Conservation (phyloP, 2,329 filamentous ascomycete genomes). For the Colletotrichum camelliae region DNA sequence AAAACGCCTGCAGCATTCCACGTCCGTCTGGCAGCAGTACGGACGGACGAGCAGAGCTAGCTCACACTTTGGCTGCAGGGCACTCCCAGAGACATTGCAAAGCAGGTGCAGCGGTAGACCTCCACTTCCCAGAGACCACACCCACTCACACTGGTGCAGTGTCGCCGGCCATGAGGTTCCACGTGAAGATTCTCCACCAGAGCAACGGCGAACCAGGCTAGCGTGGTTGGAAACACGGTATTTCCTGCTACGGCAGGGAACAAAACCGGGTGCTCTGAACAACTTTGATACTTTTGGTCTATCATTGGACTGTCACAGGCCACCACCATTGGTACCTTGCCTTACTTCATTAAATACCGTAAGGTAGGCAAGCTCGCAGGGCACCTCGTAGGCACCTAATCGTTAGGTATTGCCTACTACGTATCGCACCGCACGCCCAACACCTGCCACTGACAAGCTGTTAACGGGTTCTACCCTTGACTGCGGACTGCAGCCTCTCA, state of each 20-base stretch:
- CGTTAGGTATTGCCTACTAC: too few species aligned
- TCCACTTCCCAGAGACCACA: background rate
- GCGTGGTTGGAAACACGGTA: slow-evolving; percentile 1
- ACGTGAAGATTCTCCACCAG: slow-evolving; percentile 19
- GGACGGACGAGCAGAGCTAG: background rate
- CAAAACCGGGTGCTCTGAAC: background rate
- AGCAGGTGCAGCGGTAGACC: background rate
- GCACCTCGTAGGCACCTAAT: background rate
- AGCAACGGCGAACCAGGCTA: slow-evolving; percentile 5
- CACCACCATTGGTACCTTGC: background rate
- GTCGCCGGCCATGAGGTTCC: background rate
- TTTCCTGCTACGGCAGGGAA: background rate
- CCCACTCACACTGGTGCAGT: background rate
- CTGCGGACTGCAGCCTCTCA: background rate
- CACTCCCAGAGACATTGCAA: background rate
- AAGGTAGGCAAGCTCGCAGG: background rate
- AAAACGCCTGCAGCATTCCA: background rate
- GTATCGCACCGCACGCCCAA: background rate
- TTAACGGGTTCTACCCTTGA: background rate
- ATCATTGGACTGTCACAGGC: background rate
- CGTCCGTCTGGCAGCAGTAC: background rate
- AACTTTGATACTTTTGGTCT: background rate
- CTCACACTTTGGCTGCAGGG: background rate
- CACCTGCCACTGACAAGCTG: background rate
- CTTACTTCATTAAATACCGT: background rate